These are phyloP conservation scores for Dysphania ambrosioides DNA, from an alignment of 148 eudicot species.

Conservation along the genomic window DNA sequence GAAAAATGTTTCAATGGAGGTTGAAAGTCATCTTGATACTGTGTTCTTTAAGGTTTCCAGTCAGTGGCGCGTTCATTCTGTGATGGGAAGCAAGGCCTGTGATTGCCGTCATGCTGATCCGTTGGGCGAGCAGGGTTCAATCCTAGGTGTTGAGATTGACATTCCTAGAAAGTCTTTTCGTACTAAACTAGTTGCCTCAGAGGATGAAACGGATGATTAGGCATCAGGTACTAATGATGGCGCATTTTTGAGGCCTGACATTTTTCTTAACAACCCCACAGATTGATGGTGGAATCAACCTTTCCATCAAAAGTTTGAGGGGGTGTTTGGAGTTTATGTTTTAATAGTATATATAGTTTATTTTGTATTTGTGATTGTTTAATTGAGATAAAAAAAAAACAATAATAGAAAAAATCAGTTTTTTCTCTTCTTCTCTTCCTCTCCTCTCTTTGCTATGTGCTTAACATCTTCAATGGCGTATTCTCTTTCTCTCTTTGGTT, in stretches of 20 bases:
- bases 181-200: conserved; percentile 44
- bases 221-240: conserved; percentile 51
- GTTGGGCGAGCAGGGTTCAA: conserved; percentile 98
- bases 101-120: conserved; percentile 78
- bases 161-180: conserved; percentile 53
- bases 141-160: conserved; percentile 90
- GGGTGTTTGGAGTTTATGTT: too few relatives aligned
- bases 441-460: too few relatives aligned
- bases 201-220: conserved; percentile 36
- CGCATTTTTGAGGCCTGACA: conserved; percentile 57
- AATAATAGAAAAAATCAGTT: too few relatives aligned
- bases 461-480: too few relatives aligned
- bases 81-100: conserved; percentile 66
- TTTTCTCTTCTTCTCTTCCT: too few relatives aligned
- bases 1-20: conserved; percentile 53
- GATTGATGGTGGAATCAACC: conserved; percentile 86
- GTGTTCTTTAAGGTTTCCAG: conserved; percentile 55
- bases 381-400: too few relatives aligned
- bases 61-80: conserved; percentile 87
- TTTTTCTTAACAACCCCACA: conserved; percentile 71
- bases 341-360: too few relatives aligned
- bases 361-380: too few relatives aligned
- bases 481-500: too few relatives aligned
- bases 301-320: conserved; percentile 60
- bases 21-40: conserved; percentile 53